These are phyloP conservation scores for Populus ilicifolia DNA, from an alignment of 345 rosid genomes.

Conservation along the genomic window DNA sequence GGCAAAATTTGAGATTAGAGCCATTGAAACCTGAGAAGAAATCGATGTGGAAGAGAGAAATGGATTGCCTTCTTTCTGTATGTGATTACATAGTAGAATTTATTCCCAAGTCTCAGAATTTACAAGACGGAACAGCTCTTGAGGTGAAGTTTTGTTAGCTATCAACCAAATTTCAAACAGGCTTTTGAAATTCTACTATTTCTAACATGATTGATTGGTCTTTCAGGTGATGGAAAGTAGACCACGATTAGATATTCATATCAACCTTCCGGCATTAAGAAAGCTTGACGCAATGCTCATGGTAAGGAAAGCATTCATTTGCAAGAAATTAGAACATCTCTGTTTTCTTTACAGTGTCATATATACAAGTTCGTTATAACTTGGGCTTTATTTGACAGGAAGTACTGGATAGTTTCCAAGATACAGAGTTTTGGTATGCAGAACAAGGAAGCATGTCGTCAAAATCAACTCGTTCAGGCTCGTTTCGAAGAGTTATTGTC, in stretches of 20 bases:
- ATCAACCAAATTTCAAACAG: not conserved
- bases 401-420: slow-evolving; percentile 69
- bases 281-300: slow-evolving; percentile 84
- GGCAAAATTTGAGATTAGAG: slow-evolving; percentile 76
- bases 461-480: slow-evolving; percentile 64
- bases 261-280: slow-evolving; percentile 80
- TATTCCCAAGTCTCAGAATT: slow-evolving; percentile 51
- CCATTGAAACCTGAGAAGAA: slow-evolving; percentile 79
- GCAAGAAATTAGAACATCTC: not conserved
- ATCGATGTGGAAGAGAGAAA: slow-evolving; percentile 86
- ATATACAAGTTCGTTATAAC: not conserved
- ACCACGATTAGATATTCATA: slow-evolving; percentile 66
- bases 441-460: slow-evolving; percentile 76
- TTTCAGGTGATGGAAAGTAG: slow-evolving; percentile 70
- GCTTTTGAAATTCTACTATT: not conserved
- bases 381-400: slow-evolving; percentile 50
- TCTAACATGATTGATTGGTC: slow-evolving; percentile 2
- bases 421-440: slow-evolving; percentile 87
- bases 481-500: slow-evolving; percentile 62
- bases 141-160: slow-evolving; percentile 43
- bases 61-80: slow-evolving; percentile 79
- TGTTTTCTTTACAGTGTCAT: not conserved
- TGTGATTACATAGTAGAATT: slow-evolving; percentile 81
- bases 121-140: slow-evolving; percentile 54
- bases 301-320: slow-evolving; percentile 35